Evolutionary conservation across 345 rosid genomes (phyloP), one percentile per base, ranked within the genome.

Genomic region (Melaleuca alternifolia): DNA sequence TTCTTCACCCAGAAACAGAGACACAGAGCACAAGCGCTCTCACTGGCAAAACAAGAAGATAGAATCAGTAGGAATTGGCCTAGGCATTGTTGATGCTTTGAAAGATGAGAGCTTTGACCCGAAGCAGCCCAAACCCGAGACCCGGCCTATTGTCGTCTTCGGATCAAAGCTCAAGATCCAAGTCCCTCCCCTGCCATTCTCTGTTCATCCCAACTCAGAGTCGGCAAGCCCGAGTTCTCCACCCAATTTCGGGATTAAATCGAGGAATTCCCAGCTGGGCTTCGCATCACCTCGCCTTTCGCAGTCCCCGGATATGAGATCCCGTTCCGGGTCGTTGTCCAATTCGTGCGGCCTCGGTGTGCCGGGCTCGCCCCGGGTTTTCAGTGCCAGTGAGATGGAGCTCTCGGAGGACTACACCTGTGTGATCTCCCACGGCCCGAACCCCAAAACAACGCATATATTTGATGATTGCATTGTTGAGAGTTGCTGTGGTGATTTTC

Each of bases 401-500:
- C 87, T 92, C 46, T 97, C 98, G 13, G 99, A 97, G 92, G 98
- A 97, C 86, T 97, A 97, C 89, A 97, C 99, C 52, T 94, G 99
- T 87, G 97, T 97, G 46, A 97, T 95, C 82, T 91, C 95, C 56
- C 96, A 93, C 54, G 99, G 99, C 37, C 96, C 98, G 21, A 94
- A 92, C 89, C 99, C 99, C 44, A 94, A 89, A 90, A 97, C 98
- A 13, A 94, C 95, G 54, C 99, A 97, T 90, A 97, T 97, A 86
- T 97, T 93, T 88, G 95, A 94, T 61, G 92, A 97, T 91, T 96
- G 95, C 90, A 91, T 97, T 87, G 91, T 94, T 7, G 98, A 89
- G 86, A 94, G 93, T 82, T 91, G 93, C 59, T 92, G 94, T 85
- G 26, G 48, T 71, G 79, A 33, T 71, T 71, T 33, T 5, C 20